Evolutionary conservation across 2,329 filamentous ascomycete species (phyloP).

Genomic region (Penicillium hesseltinei): DNA sequence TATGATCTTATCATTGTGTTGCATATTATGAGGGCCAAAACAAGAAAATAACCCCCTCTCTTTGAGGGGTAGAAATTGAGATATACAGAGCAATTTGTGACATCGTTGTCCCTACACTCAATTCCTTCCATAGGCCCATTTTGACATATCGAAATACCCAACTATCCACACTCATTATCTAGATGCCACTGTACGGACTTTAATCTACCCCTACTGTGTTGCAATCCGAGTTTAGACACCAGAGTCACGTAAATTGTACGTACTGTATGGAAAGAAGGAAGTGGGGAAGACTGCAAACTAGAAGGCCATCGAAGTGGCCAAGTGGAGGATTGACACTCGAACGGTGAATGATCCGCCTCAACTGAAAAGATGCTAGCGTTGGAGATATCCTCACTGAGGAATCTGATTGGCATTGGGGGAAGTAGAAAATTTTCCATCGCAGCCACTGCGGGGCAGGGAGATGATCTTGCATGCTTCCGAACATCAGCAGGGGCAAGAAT

Average conservation of each 20-base stretch:
- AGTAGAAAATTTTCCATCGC: conserved; percentile 15
- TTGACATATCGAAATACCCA: neutral
- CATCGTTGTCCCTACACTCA: neutral
- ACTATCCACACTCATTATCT: neutral
- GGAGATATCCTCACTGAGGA: neutral
- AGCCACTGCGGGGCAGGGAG: conserved; percentile 25
- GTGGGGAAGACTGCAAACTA: neutral
- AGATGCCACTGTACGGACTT: neutral
- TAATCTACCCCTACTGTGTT: neutral
- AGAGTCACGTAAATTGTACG: neutral
- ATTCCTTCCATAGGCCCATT: neutral
- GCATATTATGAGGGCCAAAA: neutral
- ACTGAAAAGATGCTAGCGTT: conserved; percentile 16
- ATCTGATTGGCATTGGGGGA: conserved; percentile 13
- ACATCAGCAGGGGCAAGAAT: conserved; percentile 2
- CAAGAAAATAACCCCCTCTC: neutral
- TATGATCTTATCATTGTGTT: neutral
- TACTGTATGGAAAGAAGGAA: neutral
- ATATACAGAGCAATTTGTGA: neutral
- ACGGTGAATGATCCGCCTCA: neutral
- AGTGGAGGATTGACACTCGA: neutral
- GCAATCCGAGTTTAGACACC: neutral
- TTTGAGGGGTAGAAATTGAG: no score
- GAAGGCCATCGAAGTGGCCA: conserved; percentile 10
- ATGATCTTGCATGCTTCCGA: conserved; percentile 24